Conservation (phyloP, 345 rosid species). For the Linum trigynum region DNA sequence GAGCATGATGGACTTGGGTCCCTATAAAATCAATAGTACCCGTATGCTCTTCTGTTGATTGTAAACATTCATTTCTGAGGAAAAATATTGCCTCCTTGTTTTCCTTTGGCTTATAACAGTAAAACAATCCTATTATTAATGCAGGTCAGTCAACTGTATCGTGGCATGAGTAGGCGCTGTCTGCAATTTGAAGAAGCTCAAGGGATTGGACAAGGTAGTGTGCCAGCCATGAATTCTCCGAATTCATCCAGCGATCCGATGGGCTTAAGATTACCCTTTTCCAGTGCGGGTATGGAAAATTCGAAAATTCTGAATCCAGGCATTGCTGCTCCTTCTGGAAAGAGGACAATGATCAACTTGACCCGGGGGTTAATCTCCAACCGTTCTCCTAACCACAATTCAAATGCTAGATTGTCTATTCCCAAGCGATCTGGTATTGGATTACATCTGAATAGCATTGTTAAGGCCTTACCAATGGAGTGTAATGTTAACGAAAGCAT, state of each 20-base stretch:
- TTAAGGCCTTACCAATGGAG: conserved; percentile 20
- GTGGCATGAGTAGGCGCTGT: conserved; percentile 53
- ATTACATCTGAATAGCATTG: conserved; percentile 49
- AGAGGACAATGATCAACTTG: conserved; percentile 19
- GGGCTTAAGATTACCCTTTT: conserved; percentile 19
- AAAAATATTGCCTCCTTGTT: not conserved
- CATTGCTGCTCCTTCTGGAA: conserved; percentile 17
- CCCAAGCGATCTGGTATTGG: conserved; percentile 47
- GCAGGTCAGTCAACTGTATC: conserved; percentile 41
- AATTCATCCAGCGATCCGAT: conserved; percentile 12
- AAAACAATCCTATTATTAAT: conserved; percentile 24
- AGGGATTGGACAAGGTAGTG: conserved; percentile 11
- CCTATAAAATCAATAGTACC: too few relatives aligned
- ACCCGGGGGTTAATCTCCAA: conserved; percentile 10
- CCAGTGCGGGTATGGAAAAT: conserved; percentile 21
- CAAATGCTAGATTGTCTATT: conserved; percentile 21
- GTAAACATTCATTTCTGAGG: too few relatives aligned
- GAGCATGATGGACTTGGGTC: too few relatives aligned
- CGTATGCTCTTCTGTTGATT: too few relatives aligned
- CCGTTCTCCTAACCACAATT: conserved; percentile 14
- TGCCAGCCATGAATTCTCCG: conserved; percentile 12
- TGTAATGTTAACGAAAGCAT: conserved; percentile 17
- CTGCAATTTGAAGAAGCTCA: conserved; percentile 50
- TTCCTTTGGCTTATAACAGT: conserved; percentile 1
- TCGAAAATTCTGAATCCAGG: conserved; percentile 20